Conservation (phyloP, 371 early-diverging fungal species). For the Apophysomyces variabilis region DNA sequence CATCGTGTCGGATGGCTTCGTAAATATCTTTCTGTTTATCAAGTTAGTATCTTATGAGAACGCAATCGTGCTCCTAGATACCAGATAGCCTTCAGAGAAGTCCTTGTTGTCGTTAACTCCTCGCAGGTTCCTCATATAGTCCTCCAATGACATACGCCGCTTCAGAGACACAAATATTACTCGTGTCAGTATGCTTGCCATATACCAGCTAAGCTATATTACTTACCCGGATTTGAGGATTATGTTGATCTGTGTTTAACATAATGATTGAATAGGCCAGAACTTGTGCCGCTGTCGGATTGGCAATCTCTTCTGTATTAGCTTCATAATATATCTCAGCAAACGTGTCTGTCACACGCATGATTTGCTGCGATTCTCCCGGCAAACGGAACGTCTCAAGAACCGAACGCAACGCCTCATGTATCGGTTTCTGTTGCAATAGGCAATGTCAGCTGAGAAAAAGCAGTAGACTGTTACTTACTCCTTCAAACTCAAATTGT, state of each 20-base stretch:
- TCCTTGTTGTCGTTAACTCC: conserved; percentile 78
- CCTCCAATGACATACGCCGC: conserved; percentile 84
- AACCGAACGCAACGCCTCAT: conserved; percentile 85
- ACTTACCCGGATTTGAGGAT: conserved; percentile 75
- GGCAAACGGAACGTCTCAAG: conserved; percentile 90
- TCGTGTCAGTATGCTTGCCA: background rate
- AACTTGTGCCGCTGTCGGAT: conserved; percentile 77
- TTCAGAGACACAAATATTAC: conserved; percentile 19
- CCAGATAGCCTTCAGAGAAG: conserved; percentile 76
- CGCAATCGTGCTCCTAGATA: conserved; percentile 23
- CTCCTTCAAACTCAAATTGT: conserved; percentile 83
- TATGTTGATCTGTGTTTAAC: conserved; percentile 96
- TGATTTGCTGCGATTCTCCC: conserved; percentile 95
- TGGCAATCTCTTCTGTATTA: conserved; percentile 67
- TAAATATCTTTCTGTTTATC: conserved; percentile 60
- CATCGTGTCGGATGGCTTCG: conserved; percentile 75
- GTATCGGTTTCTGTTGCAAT: conserved; percentile 66
- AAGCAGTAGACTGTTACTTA: conserved; percentile 27
- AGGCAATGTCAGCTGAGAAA: background rate
- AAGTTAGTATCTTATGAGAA: background rate
- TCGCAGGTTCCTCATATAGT: conserved; percentile 82
- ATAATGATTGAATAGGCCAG: conserved; percentile 90
- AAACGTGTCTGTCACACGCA: conserved; percentile 89
- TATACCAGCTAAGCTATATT: background rate
- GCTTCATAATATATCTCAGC: conserved; percentile 76